Evolutionary conservation across 257 asterid species (phyloP).

Genomic region (Plantago ovata): DNA sequence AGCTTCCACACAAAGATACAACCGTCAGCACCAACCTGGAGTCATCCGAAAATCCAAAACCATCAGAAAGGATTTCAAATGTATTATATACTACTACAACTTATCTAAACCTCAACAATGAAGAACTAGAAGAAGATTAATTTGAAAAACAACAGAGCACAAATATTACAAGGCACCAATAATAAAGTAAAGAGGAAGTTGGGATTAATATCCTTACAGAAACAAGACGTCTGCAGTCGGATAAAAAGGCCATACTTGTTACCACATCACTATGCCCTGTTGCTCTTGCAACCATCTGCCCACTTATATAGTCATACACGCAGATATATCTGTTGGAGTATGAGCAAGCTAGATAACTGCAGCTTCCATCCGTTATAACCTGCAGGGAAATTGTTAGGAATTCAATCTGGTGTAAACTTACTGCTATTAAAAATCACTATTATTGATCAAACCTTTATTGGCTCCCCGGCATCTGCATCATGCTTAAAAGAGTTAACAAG

Average conservation of each 20-base stretch:
- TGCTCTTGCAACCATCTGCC: conserved; percentile 66
- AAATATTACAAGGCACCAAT: neutral
- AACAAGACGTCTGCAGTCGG: conserved; percentile 64
- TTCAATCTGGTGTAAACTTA: conserved; percentile 15
- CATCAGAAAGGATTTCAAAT: no score
- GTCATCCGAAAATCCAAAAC: conserved; percentile 24
- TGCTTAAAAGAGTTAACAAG: conserved; percentile 51
- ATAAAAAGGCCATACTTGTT: conserved; percentile 57
- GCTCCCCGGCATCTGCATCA: conserved; percentile 44
- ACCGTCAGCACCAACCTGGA: conserved; percentile 64
- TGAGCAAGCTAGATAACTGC: conserved; percentile 56
- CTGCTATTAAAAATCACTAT: conserved; percentile 8
- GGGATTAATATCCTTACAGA: no score
- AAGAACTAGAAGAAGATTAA: no score
- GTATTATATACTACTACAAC: no score
- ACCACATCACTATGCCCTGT: conserved; percentile 52
- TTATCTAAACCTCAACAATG: no score
- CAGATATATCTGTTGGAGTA: conserved; percentile 50
- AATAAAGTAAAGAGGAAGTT: neutral
- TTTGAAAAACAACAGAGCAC: neutral
- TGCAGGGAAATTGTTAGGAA: conserved; percentile 32
- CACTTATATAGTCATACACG: conserved; percentile 49
- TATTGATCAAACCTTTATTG: conserved; percentile 45
- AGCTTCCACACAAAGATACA: conserved; percentile 73
- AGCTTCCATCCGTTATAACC: conserved; percentile 58